Conservation (phyloP, 345 rosid genomes). For the Mallotus nudiflorus region DNA sequence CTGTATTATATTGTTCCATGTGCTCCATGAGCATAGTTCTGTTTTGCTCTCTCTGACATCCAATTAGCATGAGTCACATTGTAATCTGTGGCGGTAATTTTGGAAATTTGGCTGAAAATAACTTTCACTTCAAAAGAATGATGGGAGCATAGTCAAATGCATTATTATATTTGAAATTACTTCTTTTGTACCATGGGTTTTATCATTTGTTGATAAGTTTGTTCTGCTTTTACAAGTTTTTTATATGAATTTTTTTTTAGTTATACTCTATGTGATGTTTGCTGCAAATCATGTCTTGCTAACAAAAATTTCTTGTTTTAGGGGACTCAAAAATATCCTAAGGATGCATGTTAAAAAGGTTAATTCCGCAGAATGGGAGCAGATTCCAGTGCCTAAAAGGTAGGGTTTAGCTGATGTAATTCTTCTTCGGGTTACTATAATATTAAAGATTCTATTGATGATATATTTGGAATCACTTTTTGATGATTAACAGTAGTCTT, state of each 20-base stretch:
- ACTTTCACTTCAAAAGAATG: background rate
- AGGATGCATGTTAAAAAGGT: slow-evolving; percentile 73
- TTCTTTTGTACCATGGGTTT: background rate
- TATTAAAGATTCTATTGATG: background rate
- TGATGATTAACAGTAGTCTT: background rate
- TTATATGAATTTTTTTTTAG: background rate
- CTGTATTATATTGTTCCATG: too few species aligned
- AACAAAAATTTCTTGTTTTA: slow-evolving; percentile 31
- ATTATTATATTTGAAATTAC: background rate
- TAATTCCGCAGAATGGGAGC: slow-evolving; percentile 91
- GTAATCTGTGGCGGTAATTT: background rate
- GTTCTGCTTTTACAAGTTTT: background rate
- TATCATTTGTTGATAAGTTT: background rate
- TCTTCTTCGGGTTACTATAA: background rate
- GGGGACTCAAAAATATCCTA: slow-evolving; percentile 90
- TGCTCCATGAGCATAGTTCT: too few species aligned
- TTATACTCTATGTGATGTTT: background rate
- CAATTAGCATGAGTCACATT: background rate
- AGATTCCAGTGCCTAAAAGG: slow-evolving; percentile 87
- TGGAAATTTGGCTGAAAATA: background rate
- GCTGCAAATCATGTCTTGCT: slow-evolving; percentile 6
- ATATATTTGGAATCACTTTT: background rate
- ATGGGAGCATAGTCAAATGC: background rate
- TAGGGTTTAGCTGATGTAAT: slow-evolving; percentile 16
- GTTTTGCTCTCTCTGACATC: too few species aligned